phyloP scores from a whole-genome alignment of 2,329 filamentous ascomycete genomes.

The Rhynchosporium graminicola region DNA sequence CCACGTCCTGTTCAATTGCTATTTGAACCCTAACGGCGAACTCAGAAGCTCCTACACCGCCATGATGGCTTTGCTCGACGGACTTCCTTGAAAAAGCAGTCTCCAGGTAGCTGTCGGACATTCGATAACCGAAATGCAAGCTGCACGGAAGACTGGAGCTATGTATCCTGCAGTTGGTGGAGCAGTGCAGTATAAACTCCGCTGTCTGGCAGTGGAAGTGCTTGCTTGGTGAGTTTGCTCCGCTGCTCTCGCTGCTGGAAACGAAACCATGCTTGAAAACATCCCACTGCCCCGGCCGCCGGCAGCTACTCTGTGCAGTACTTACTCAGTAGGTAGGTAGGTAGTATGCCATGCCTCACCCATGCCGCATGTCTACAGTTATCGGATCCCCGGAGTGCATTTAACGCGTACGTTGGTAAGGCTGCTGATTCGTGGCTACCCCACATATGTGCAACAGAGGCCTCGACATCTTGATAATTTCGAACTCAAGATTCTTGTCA shows the following conservation, averaged over 20 bases:
- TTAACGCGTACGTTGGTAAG: neutral
- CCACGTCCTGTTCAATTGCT: neutral
- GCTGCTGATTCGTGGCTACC: constrained; percentile 1
- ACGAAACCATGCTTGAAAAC: neutral
- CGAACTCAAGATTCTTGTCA: neutral
- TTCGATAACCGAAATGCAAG: constrained; percentile 6
- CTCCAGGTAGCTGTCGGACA: neutral
- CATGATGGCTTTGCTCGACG: neutral
- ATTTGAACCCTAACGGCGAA: neutral
- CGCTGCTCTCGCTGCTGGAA: neutral
- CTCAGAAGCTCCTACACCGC: neutral
- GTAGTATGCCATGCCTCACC: constrained; percentile 3
- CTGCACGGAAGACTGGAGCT: constrained; percentile 6
- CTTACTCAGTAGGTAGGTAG: too few species aligned
- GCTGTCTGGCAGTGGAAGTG: constrained; percentile 2
- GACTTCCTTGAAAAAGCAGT: neutral
- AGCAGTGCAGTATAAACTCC: neutral
- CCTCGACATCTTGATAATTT: constrained; percentile 5
- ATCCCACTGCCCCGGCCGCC: constrained; percentile 1
- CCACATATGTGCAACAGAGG: constrained; percentile 2
- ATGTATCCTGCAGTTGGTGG: constrained; percentile 3
- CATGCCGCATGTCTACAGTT: constrained; percentile 7
- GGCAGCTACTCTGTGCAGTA: too few species aligned
- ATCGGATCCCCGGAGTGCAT: constrained; percentile 9
- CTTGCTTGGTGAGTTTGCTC: neutral